phyloP scores from a whole-genome alignment of 805 yeast genomes.

The Helenozyma baotianmanensis region DNA sequence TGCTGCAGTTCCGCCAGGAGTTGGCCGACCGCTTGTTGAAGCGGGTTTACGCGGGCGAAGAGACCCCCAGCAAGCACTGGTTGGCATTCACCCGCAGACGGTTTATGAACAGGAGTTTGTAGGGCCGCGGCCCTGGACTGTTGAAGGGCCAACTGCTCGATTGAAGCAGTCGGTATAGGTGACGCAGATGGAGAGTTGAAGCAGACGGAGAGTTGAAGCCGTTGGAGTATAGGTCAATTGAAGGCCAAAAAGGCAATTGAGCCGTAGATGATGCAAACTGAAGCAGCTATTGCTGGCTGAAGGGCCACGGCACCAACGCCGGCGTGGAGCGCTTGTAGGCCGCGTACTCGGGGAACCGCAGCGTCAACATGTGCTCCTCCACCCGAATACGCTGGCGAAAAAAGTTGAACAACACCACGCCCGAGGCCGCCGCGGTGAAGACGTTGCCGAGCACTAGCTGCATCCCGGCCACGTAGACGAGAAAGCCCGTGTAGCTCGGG shows the following conservation, averaged over 20 bases:
- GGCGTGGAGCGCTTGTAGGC: slow-evolving; percentile 20
- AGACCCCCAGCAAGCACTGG: slow-evolving; percentile 87
- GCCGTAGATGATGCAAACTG: no score
- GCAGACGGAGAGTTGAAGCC: not conserved
- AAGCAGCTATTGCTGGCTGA: no score
- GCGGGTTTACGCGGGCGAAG: slow-evolving; percentile 62
- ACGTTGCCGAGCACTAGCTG: slow-evolving; percentile 25
- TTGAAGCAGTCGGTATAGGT: not conserved
- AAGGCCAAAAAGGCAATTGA: no score
- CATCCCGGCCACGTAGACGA: slow-evolving; percentile 28
- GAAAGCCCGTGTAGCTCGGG: slow-evolving; percentile 38
- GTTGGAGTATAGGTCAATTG: no score
- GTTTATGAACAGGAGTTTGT: slow-evolving; percentile 90
- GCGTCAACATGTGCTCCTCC: slow-evolving; percentile 31
- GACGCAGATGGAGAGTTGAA: not conserved
- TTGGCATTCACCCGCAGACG: slow-evolving; percentile 90
- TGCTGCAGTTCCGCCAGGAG: slow-evolving; percentile 94
- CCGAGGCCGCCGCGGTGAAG: slow-evolving; percentile 13
- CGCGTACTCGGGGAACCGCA: slow-evolving; percentile 20
- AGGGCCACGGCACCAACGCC: slow-evolving; percentile 27
- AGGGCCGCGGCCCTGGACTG: slow-evolving; percentile 2
- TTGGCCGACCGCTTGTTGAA: slow-evolving; percentile 73
- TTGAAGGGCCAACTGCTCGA: not conserved
- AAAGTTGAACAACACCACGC: slow-evolving; percentile 20
- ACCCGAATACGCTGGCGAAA: slow-evolving; percentile 27